Evolutionary conservation across 208 protist species (phyloP).

Genomic region (Trypanosoma melophagium): DNA sequence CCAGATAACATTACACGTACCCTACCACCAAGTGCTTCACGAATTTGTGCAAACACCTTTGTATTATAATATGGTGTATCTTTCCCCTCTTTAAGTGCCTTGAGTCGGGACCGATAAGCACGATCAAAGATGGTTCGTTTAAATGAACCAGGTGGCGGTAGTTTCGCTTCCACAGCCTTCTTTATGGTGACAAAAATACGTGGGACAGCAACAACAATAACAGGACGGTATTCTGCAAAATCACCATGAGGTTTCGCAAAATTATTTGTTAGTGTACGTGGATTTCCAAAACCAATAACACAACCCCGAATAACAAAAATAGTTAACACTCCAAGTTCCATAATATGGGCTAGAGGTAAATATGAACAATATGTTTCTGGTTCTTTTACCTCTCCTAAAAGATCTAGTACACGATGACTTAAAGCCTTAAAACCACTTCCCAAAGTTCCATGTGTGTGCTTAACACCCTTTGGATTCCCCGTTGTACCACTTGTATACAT

Average conservation of each 20-base stretch:
- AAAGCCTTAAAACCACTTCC: constrained; percentile 53
- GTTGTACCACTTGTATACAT: constrained; percentile 93
- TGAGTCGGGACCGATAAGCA: constrained; percentile 55
- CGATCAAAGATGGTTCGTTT: constrained; percentile 74
- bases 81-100: constrained; percentile 63
- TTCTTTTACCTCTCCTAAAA: constrained; percentile 44
- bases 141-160: constrained; percentile 52
- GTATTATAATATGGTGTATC: constrained; percentile 85
- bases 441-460: constrained; percentile 81
- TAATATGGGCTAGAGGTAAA: constrained; percentile 91
- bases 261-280: constrained; percentile 75
- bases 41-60: constrained; percentile 61
- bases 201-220: constrained; percentile 78
- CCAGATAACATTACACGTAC: constrained; percentile 75
- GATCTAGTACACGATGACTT: constrained; percentile 39
- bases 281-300: constrained; percentile 75
- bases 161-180: constrained; percentile 66
- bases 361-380: constrained; percentile 83
- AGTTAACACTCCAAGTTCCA: constrained; percentile 77
- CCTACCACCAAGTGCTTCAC: constrained; percentile 66
- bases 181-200: constrained; percentile 87
- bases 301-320: constrained; percentile 67
- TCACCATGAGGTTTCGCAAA: constrained; percentile 77
- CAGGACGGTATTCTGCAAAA: constrained; percentile 69
- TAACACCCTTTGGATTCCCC: constrained; percentile 87